These are phyloP conservation scores for Crepidotus variabilis DNA, from an alignment of 768 basidiomycete species.

Conservation along the genomic window DNA sequence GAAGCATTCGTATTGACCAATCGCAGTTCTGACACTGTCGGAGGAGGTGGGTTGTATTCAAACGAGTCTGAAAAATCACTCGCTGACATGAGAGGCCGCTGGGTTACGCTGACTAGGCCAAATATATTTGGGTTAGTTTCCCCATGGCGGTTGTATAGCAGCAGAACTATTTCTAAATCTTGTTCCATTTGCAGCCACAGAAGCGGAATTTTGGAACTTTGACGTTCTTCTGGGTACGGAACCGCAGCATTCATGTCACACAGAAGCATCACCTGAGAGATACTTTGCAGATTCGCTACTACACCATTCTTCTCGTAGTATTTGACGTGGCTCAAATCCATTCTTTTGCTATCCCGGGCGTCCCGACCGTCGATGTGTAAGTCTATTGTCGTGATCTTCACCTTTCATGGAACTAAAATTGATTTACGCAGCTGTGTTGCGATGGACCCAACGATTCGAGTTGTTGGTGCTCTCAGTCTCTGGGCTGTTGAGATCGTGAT, in stretches of 20 bases:
- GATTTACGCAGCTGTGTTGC: slow-evolving; percentile 31
- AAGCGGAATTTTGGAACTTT: slow-evolving; percentile 28
- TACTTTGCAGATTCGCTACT: slow-evolving; percentile 37
- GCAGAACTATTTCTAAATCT: not conserved
- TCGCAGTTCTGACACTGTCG: slow-evolving; percentile 18
- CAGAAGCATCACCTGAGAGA: not conserved
- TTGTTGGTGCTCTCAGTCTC: slow-evolving; percentile 38
- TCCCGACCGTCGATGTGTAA: slow-evolving; percentile 31
- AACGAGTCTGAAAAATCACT: not conserved
- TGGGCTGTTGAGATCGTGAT: slow-evolving; percentile 47
- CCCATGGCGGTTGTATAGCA: not conserved
- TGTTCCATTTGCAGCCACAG: slow-evolving; percentile 22
- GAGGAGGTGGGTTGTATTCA: slow-evolving; percentile 17
- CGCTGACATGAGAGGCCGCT: not conserved
- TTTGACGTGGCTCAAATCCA: slow-evolving; percentile 45
- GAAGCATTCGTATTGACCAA: not conserved
- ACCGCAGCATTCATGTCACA: not conserved
- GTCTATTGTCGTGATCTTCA: slow-evolving; percentile 7
- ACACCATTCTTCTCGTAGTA: slow-evolving; percentile 35
- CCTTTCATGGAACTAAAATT: not conserved
- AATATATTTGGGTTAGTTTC: slow-evolving; percentile 33
- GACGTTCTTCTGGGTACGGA: slow-evolving; percentile 37
- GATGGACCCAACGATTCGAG: slow-evolving; percentile 38
- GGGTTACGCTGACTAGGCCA: slow-evolving; percentile 19
- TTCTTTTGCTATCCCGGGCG: slow-evolving; percentile 32